Evolutionary conservation across 2,329 filamentous ascomycete genomes (phyloP), one percentile per base, ranked within the genome.

Genomic region (Aspergillus puulaauensis): DNA sequence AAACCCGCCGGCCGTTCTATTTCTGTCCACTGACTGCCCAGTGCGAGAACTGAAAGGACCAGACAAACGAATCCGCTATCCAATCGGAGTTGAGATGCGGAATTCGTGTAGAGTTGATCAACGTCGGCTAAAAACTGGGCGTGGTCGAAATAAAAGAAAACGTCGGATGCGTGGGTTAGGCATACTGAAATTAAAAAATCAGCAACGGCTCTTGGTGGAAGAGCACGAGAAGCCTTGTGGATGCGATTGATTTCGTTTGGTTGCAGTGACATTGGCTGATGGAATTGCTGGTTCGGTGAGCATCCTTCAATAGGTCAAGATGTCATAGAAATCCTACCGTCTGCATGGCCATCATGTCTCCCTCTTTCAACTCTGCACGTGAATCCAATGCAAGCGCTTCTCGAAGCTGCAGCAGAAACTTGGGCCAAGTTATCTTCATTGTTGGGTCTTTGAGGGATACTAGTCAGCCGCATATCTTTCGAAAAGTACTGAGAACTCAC

Each of bases 1-100:
- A 48, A 48, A n/a, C 45, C 33, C 15, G 41, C 39, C 35, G 69
- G 68, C 44, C 61, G 64, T 35, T 70, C 70, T 6, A 75, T 56
- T 0, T 65, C 61, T 1, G 72, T 72, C 68, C 71, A 74, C 31
- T 75, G 73, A 33, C 73, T 74, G 0, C 71, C 72, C 6, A 75
- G 56, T 0, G 72, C 73, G 17, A 65, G 62, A 11, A 50, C 49
- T 21, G 61, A 61, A 51, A 65, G 50, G 15, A 46, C 57, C 17
- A 65, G 50, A 45, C 63, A 62, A 2, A 65, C 48, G 48, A 65
- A 65, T 19, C 52, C 55, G n/a, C 56, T 40, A 33, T 65, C 60
- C 17, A 40, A 54, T 14, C 62, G 57, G 39, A 64, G 37, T 4
- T 54, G 21, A 3, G 58, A 64, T 6, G 5, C 37, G 5, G 43